These are phyloP conservation scores for Hypseocharis bilobata DNA, from an alignment of 441 rosid genomes.

Conservation along the genomic window DNA sequence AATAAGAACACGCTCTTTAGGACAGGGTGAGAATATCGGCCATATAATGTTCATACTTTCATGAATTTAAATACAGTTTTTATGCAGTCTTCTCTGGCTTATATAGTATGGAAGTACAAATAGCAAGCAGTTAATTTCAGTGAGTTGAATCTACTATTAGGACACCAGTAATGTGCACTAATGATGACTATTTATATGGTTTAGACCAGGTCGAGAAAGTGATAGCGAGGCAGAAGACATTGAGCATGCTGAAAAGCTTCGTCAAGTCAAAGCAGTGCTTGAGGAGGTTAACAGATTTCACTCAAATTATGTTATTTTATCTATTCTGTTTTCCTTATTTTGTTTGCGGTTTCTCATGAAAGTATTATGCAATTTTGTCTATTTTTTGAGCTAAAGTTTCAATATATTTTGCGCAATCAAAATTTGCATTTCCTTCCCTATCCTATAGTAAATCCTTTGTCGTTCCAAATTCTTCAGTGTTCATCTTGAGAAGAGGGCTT, in stretches of 20 bases:
- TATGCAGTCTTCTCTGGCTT: too few relatives aligned
- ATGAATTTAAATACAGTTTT: too few relatives aligned
- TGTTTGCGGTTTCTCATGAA: neutral
- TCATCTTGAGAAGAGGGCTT: neutral
- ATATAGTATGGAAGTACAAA: too few relatives aligned
- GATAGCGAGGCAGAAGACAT: slow-evolving; percentile 98
- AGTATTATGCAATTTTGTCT: neutral
- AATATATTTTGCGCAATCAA: too few relatives aligned
- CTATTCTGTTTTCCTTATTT: neutral
- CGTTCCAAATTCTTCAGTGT: neutral
- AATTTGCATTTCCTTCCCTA: neutral
- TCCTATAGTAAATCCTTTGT: neutral
- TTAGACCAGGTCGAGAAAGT: slow-evolving; percentile 77
- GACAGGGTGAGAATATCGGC: too few relatives aligned
- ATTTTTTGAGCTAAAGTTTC: too few relatives aligned
- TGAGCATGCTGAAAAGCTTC: slow-evolving; percentile 99
- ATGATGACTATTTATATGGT: slow-evolving; percentile 10
- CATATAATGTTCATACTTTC: too few relatives aligned
- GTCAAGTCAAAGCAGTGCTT: slow-evolving; percentile 98
- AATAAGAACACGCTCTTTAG: too few relatives aligned
- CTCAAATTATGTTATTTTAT: neutral
- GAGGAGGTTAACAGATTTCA: slow-evolving; percentile 64
- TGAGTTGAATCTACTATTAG: too few relatives aligned
- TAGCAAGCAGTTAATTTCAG: too few relatives aligned
- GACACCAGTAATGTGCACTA: too few relatives aligned